Evolutionary conservation across 192 early-diverging fungal species (phyloP), one percentile per base, ranked within the genome.

Genomic region (Coemansia sp.): DNA sequence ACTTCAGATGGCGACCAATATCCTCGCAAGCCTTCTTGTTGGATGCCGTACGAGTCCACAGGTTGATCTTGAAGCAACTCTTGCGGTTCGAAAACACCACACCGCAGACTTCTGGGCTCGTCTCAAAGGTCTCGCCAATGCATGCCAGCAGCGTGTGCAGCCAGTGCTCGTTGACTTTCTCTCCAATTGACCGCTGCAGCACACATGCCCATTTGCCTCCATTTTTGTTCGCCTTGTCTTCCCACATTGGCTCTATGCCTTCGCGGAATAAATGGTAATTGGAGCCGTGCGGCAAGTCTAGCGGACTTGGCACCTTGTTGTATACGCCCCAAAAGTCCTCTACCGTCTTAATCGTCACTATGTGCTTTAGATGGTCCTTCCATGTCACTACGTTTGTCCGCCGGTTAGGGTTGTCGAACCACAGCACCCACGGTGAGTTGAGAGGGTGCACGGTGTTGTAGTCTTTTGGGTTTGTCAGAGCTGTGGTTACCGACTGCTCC

Each of bases 321-420:
- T 88, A 89, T 6, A 93, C 87, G 19, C 92, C 94, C 94, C 94
- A 97, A 68, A 96, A 96, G 58, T 98, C 95, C 80, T 98, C 94
- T 12, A 98, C 92, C 3, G 93, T 91, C 55, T 86, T 81, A 37
- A 98, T 83, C 30, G 92, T 94, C 53, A 93, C 87, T n/a, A 98
- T 70, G 43, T 88, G 85, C 68, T 96, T 97, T 40, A 97, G 69
- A 43, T 88, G 87, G 23, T 86, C 82, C 19, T 85, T 82, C 94
- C 94, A 98, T 65, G 81, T 89, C 44, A 80, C 69, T 48, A 78
- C 77, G 38, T 71, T 94, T 16, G 89, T 82, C 68, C 86, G 85
- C 80, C 88, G 90, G 53, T 68, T 82, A 38, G 90, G 90, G 70
- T 87, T 87, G 71, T 96, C 93, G 65, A 87, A 96, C 93, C 92